A percentile compares a stretch with the other conserved stretches of the same genome.
Evolutionary conservation across 164 flowering plant species (phyloP).

Genomic region (Berberis thunbergii): DNA sequence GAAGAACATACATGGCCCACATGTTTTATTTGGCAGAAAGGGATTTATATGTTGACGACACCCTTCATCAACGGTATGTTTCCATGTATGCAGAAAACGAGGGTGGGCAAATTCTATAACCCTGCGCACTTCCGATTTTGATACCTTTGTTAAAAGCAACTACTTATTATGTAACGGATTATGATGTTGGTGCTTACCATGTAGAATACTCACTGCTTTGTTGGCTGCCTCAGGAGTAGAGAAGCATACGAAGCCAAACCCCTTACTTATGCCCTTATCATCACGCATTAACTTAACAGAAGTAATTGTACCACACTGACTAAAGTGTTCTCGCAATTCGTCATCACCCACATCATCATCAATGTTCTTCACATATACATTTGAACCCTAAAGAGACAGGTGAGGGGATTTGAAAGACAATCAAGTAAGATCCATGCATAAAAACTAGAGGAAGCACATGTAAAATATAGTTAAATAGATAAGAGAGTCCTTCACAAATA

Average conservation of each 20-base stretch:
- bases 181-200: conserved; percentile 33
- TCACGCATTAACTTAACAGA: conserved; percentile 73
- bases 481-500: conserved; percentile 4
- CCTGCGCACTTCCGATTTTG: too few relatives aligned
- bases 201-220: conserved; percentile 59
- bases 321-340: conserved; percentile 51
- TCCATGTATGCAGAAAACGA: too few relatives aligned
- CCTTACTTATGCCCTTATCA: conserved; percentile 66
- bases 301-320: conserved; percentile 69
- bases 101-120: too few relatives aligned
- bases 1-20: too few relatives aligned
- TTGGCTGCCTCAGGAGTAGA: conserved; percentile 71
- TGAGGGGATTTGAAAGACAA: neutral
- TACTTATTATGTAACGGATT: neutral
- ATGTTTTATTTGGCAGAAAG: too few relatives aligned
- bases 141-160: too few relatives aligned
- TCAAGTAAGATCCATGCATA: neutral
- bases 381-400: conserved; percentile 39
- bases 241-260: conserved; percentile 93
- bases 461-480: neutral
- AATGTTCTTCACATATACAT: conserved; percentile 80
- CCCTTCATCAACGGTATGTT: too few relatives aligned
- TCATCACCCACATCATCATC: conserved; percentile 61
- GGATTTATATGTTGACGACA: too few relatives aligned
- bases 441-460: neutral